Percentiles rank a stretch among this genome's conserved stretches.
Evolutionary conservation across 148 eudicot species (phyloP).

Genomic region (Heliosperma pusillum): DNA sequence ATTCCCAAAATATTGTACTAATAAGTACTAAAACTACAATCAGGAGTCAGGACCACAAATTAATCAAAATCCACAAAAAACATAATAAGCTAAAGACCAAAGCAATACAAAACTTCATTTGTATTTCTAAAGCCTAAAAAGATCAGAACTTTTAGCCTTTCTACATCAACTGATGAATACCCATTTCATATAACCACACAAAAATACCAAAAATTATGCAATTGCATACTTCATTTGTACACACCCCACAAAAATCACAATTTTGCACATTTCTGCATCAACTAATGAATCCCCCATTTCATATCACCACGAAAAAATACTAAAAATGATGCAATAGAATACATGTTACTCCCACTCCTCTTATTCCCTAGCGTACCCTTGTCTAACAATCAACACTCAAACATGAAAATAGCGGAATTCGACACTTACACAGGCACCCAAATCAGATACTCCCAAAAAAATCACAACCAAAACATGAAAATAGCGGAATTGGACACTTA

Average conservation of each 20-base stretch:
- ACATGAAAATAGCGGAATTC: too few species aligned
- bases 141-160: background rate
- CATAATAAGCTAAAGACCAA: background rate
- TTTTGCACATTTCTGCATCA: background rate
- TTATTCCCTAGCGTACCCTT: too few species aligned
- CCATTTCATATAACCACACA: conserved; percentile 6
- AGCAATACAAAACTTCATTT: background rate
- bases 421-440: too few species aligned
- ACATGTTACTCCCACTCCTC: too few species aligned
- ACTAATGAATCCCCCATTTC: background rate
- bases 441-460: too few species aligned
- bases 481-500: too few species aligned
- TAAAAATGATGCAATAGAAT: background rate
- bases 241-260: background rate
- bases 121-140: too few species aligned
- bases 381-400: too few species aligned
- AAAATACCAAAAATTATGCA: background rate
- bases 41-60: background rate
- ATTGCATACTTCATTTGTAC: background rate
- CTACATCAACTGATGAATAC: conserved; percentile 1
- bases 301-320: conserved; percentile 1
- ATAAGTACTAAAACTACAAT: too few species aligned
- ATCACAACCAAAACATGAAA: too few species aligned
- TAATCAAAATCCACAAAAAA: background rate
- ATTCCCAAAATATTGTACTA: background rate